These are phyloP conservation scores for Cercospora nicotianae DNA, from an alignment of 2,329 filamentous ascomycete species.

Conservation along the genomic window DNA sequence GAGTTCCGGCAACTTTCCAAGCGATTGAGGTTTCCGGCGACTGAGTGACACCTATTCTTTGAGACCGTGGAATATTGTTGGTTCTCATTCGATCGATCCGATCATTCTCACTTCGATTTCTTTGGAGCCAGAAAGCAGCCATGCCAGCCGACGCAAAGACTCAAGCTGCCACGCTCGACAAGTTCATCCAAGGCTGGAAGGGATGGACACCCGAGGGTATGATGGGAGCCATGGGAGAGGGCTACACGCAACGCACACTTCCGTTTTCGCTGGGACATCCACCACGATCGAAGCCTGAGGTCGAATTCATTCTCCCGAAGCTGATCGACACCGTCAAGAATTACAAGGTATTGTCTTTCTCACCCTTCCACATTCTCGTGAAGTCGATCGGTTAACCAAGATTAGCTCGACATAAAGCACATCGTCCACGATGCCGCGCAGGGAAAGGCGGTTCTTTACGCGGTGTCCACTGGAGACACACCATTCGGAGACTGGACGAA, in stretches of 20 bases:
- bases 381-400: neutral
- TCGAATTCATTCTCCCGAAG: neutral
- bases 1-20: neutral
- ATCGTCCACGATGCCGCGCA: neutral
- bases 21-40: neutral
- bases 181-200: neutral
- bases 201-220: neutral
- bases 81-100: neutral
- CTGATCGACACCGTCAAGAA: neutral
- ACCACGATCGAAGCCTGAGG: neutral
- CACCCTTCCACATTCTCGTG: neutral
- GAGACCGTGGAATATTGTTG: neutral
- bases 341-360: neutral
- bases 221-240: neutral
- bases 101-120: neutral
- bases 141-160: neutral
- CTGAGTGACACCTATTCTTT: neutral
- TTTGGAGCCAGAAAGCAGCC: neutral
- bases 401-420: neutral
- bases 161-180: neutral
- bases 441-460: neutral
- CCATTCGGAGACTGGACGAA: conserved; percentile 14
- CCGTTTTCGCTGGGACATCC: neutral
- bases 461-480: neutral
- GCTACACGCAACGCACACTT: neutral